Evolutionary conservation across 306 rosid genomes (phyloP).

Genomic region (Cicer bijugum): DNA sequence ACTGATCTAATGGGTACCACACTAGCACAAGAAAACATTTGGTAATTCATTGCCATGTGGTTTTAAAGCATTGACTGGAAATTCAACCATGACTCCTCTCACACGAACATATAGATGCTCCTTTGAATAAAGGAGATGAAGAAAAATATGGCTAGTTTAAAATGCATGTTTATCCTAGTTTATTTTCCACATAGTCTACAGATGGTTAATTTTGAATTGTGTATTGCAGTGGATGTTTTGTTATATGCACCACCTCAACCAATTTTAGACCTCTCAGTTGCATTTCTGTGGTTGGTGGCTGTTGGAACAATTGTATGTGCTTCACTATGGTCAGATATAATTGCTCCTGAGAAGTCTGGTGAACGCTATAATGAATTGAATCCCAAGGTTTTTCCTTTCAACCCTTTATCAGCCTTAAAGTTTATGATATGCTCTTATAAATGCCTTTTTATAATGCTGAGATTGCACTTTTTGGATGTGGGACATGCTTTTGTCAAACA

Average conservation of each 20-base stretch:
- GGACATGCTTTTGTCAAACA: constrained; percentile 30
- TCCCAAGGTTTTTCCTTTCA: constrained; percentile 72
- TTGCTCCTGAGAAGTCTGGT: constrained; percentile 60
- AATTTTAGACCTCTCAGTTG: constrained; percentile 69
- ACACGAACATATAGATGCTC: not conserved
- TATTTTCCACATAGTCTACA: constrained; percentile 41
- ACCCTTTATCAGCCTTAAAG: constrained; percentile 43
- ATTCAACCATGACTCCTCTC: constrained; percentile 9
- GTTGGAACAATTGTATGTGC: constrained; percentile 83
- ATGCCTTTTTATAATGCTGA: constrained; percentile 31
- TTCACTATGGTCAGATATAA: constrained; percentile 80
- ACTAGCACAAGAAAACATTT: not conserved
- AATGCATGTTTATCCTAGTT: constrained; percentile 37
- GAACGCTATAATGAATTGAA: constrained; percentile 77
- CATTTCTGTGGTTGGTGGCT: constrained; percentile 81
- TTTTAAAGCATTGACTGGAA: not conserved
- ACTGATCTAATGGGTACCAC: not conserved
- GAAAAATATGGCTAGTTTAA: constrained; percentile 20
- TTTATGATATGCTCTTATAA: constrained; percentile 30
- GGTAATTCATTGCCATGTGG: constrained; percentile 18
- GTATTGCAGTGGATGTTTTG: constrained; percentile 81
- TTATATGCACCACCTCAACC: constrained; percentile 91
- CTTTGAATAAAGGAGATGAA: constrained; percentile 35
- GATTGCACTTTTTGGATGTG: constrained; percentile 21
- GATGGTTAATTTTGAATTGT: constrained; percentile 46